A percentile compares a stretch with the other conserved stretches of the same genome.
Conservation (phyloP, 2,329 filamentous ascomycete genomes). For the Dissoconium aciculare region DNA sequence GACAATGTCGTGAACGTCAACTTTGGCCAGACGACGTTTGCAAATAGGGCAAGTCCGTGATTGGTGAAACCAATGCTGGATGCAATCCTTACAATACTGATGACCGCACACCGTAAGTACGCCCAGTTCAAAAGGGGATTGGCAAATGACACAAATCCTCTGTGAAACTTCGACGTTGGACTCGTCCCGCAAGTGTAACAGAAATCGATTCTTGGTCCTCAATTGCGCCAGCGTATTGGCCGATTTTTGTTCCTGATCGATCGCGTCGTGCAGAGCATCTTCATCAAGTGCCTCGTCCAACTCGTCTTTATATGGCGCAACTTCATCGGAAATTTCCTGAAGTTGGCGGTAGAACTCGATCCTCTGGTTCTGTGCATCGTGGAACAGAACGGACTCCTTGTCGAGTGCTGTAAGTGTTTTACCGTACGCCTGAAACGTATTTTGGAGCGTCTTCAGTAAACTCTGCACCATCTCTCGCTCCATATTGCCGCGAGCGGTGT, state of each 20-base stretch:
- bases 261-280: constrained; percentile 29
- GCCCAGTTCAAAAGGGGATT: constrained; percentile 59
- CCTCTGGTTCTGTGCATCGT: constrained; percentile 65
- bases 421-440: constrained; percentile 36
- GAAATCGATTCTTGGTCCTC: constrained; percentile 63
- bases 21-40: constrained; percentile 49
- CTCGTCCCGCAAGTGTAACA: constrained; percentile 47
- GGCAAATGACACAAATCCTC: constrained; percentile 75
- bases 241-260: constrained; percentile 37
- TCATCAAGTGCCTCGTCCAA: constrained; percentile 43
- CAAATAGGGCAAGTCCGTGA: constrained; percentile 73
- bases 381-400: constrained; percentile 62
- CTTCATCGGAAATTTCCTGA: constrained; percentile 78
- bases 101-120: constrained; percentile 80
- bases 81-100: constrained; percentile 80
- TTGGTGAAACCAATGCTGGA: constrained; percentile 59
- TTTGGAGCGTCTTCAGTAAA: constrained; percentile 46
- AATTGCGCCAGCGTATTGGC: constrained; percentile 44
- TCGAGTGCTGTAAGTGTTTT: constrained; percentile 41
- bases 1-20: constrained; percentile 71
- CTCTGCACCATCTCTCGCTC: constrained; percentile 52
- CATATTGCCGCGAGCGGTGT: constrained; percentile 39
- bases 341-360: constrained; percentile 83
- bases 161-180: constrained; percentile 39
- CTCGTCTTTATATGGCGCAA: constrained; percentile 56